These are phyloP conservation scores for Penicillium aurantiogriseum DNA, from an alignment of 2,329 filamentous ascomycete genomes.

Conservation along the genomic window DNA sequence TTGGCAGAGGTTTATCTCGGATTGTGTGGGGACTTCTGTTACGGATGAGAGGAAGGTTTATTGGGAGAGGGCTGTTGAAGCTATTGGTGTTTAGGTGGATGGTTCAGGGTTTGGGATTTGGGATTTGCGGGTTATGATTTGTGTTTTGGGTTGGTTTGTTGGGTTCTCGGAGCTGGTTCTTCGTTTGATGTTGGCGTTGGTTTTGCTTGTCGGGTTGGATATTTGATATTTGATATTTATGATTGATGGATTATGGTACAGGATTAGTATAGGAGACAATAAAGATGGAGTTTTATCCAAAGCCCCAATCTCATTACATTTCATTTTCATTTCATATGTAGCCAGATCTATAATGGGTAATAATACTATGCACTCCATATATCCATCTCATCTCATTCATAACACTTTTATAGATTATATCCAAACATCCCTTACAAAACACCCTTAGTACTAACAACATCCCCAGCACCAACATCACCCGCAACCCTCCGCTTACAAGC, in stretches of 20 bases:
- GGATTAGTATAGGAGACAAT: not conserved
- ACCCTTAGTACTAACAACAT: slow-evolving; percentile 95
- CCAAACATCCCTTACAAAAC: slow-evolving; percentile 58
- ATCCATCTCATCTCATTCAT: slow-evolving; percentile 6
- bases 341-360: not conserved
- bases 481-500: slow-evolving; percentile 71
- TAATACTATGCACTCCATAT: not conserved
- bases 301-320: not conserved
- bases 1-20: slow-evolving; percentile 54
- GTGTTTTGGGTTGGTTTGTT: not conserved
- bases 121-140: not conserved
- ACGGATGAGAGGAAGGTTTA: slow-evolving; percentile 49
- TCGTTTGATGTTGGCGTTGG: slow-evolving; percentile 2
- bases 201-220: not conserved
- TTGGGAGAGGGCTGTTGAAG: slow-evolving; percentile 51
- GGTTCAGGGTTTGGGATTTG: slow-evolving; percentile 19
- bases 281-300: not conserved
- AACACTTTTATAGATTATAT: not conserved
- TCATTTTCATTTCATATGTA: not conserved
- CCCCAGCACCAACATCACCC: slow-evolving; percentile 80
- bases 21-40: slow-evolving; percentile 54
- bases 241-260: not conserved
- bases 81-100: slow-evolving; percentile 32
- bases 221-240: not conserved
- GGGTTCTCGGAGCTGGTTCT: slow-evolving; percentile 11